These are phyloP conservation scores for Scheffersomyces segobiensis DNA, from an alignment of 1,139 yeast genomes.

Conservation along the genomic window DNA sequence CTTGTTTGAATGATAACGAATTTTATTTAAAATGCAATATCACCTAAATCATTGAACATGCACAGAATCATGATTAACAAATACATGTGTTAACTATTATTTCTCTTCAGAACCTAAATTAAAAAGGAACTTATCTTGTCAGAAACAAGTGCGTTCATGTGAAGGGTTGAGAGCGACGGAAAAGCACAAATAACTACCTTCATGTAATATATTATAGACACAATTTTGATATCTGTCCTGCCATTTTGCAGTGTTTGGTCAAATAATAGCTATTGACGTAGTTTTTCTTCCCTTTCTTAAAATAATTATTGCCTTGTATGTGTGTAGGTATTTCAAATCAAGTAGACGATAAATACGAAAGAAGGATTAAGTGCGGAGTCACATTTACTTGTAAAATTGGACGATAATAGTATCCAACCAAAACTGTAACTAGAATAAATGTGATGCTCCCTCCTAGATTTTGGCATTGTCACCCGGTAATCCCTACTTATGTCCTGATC, in stretches of 20 bases:
- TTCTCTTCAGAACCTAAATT: background rate
- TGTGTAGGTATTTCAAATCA: too few relatives aligned
- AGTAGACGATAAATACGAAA: background rate
- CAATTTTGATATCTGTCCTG: background rate
- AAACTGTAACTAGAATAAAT: background rate
- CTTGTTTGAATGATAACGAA: too few relatives aligned
- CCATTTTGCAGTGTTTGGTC: background rate
- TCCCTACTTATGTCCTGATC: too few relatives aligned
- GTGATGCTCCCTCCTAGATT: background rate
- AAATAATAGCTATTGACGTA: background rate
- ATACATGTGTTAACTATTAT: background rate
- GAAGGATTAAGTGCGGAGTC: background rate
- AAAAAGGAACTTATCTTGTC: constrained; percentile 6
- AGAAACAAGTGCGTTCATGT: background rate
- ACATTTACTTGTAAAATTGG: background rate
- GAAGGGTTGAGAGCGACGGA: background rate
- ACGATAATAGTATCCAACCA: background rate
- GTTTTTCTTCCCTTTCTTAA: background rate
- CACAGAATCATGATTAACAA: background rate
- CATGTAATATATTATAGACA: background rate
- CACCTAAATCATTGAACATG: background rate
- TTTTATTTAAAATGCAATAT: background rate
- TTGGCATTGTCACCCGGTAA: background rate
- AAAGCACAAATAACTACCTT: background rate
- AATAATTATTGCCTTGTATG: background rate